Evolutionary conservation across 2,329 filamentous ascomycete genomes (phyloP).

Genomic region (Pseudogymnoascus pannorum): DNA sequence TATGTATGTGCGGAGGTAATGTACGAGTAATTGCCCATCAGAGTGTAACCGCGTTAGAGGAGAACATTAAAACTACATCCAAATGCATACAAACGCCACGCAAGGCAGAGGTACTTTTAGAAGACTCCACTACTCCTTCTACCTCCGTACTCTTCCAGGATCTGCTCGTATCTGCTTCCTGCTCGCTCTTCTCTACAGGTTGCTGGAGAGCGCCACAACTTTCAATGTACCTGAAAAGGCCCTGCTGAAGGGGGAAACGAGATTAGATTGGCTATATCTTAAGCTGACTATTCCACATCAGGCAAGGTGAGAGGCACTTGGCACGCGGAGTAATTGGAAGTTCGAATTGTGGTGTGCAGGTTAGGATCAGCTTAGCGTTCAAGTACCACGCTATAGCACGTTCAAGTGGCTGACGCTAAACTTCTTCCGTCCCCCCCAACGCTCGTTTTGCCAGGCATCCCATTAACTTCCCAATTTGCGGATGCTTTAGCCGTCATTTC

Average conservation of each 20-base stretch:
- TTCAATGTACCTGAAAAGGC: constrained; percentile 1
- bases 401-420: neutral
- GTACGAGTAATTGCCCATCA: neutral
- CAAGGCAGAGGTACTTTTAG: neutral
- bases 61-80: neutral
- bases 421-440: neutral
- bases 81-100: neutral
- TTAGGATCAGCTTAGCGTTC: neutral
- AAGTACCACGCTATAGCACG: constrained; percentile 1
- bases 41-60: neutral
- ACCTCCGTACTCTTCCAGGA: constrained; percentile 7
- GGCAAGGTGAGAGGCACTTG: neutral
- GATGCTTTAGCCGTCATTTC: constrained; percentile 8
- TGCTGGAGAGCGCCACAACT: neutral
- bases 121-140: neutral
- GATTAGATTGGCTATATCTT: constrained; percentile 4
- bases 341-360: constrained; percentile 6
- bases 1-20: neutral
- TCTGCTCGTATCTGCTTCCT: neutral
- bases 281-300: neutral
- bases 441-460: neutral
- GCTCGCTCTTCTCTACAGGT: no score
- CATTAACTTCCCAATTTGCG: constrained; percentile 4
- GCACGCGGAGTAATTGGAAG: constrained; percentile 9
- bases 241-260: neutral